Conservation (phyloP, 2,329 filamentous ascomycete genomes). For the Penicillium hesseltinei region DNA sequence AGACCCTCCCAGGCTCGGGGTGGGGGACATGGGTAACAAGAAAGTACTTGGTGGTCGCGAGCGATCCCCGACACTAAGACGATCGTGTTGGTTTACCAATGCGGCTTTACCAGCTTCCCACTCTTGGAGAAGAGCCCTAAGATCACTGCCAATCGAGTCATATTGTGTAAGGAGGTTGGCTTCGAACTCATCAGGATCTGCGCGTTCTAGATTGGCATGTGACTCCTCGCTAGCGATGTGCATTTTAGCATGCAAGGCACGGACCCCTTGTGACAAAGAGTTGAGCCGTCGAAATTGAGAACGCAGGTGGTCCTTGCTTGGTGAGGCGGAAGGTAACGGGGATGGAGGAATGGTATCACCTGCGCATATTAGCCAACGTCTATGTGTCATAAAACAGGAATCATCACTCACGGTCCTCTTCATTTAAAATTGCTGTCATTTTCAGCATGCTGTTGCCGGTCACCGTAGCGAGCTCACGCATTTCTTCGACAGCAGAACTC, state of each 20-base stretch:
- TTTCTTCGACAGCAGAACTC: conserved; percentile 72
- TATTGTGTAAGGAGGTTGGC: conserved; percentile 82
- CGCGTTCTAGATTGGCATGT: conserved; percentile 71
- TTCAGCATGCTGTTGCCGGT: conserved; percentile 64
- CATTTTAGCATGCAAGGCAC: conserved; percentile 90
- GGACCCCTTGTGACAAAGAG: conserved; percentile 83
- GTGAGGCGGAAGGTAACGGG: conserved; percentile 64
- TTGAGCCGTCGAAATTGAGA: conserved; percentile 85
- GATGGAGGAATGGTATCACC: conserved; percentile 49
- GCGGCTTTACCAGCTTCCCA: conserved; percentile 88
- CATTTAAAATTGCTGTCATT: conserved; percentile 67
- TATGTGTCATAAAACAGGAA: not conserved
- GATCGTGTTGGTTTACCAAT: conserved; percentile 76
- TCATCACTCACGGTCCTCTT: conserved; percentile 69
- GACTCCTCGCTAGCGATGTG: conserved; percentile 89
- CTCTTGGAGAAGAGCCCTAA: conserved; percentile 74
- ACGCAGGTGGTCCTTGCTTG: conserved; percentile 78
- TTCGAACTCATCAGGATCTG: conserved; percentile 68
- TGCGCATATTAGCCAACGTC: conserved; percentile 20
- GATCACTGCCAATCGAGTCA: conserved; percentile 86
- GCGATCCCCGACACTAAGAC: conserved; percentile 66
- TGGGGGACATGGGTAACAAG: conserved; percentile 44
- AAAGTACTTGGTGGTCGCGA: conserved; percentile 52
- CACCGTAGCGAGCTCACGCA: conserved; percentile 62
- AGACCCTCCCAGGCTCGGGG: conserved; percentile 46